A percentile compares a stretch with the other conserved stretches of the same genome.
Conservation (phyloP, 2,329 filamentous ascomycete genomes). For the Xylariaceae sp. region DNA sequence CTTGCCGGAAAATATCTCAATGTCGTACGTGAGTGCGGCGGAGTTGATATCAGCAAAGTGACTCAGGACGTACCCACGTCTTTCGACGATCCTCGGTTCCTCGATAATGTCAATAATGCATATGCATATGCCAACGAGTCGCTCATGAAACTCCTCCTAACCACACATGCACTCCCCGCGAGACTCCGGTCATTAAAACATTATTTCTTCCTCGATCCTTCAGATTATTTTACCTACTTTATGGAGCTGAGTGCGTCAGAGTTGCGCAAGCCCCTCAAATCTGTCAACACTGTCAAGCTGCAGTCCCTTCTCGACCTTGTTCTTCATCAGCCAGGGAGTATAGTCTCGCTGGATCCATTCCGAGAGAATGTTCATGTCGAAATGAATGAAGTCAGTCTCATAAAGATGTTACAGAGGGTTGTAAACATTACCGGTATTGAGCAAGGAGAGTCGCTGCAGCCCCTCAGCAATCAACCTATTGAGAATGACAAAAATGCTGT, state of each 20-base stretch:
- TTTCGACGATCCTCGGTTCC: slow-evolving; percentile 85
- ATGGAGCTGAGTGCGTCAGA: slow-evolving; percentile 87
- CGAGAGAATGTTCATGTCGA: slow-evolving; percentile 97
- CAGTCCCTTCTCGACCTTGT: slow-evolving; percentile 95
- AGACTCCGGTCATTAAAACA: slow-evolving; percentile 89
- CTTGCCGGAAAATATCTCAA: slow-evolving; percentile 97
- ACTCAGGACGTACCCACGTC: slow-evolving; percentile 83
- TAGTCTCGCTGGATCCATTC: slow-evolving; percentile 90
- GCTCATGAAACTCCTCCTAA: slow-evolving; percentile 82
- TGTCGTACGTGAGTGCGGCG: slow-evolving; percentile 93
- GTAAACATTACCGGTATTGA: slow-evolving; percentile 96
- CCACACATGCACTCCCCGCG: slow-evolving; percentile 83
- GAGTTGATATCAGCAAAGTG: slow-evolving; percentile 86
- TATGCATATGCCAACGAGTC: slow-evolving; percentile 96
- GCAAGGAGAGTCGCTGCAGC: slow-evolving; percentile 75
- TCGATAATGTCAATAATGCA: slow-evolving; percentile 92
- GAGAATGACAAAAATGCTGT: slow-evolving; percentile 82
- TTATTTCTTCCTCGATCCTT: slow-evolving; percentile 97
- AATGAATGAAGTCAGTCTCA: slow-evolving; percentile 92
- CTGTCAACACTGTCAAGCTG: slow-evolving; percentile 86
- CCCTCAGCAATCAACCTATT: slow-evolving; percentile 59
- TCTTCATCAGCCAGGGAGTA: slow-evolving; percentile 89
- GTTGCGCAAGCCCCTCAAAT: slow-evolving; percentile 80
- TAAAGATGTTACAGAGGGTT: slow-evolving; percentile 90
- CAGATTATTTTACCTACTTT: slow-evolving; percentile 98